Evolutionary conservation across 805 yeast genomes (phyloP).

Genomic region (Schwanniomyces vanrijiae): DNA sequence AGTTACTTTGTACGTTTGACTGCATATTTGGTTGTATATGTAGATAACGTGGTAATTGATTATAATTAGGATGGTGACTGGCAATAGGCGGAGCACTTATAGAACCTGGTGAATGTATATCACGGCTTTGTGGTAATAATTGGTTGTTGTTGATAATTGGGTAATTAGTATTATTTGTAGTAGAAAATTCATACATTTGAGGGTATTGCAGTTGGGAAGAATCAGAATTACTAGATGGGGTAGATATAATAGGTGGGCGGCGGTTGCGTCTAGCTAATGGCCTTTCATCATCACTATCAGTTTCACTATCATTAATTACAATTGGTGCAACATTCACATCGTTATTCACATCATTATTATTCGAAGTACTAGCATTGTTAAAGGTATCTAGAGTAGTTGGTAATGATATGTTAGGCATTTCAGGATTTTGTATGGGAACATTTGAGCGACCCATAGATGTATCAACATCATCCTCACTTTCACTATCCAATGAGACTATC

Average conservation of each 20-base stretch:
- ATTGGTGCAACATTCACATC: not conserved
- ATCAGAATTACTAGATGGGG: not conserved
- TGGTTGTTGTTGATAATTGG: too few relatives aligned
- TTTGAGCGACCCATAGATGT: not conserved
- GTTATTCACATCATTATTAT: not conserved
- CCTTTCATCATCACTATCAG: constrained; percentile 1
- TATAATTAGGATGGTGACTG: not conserved
- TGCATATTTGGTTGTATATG: not conserved
- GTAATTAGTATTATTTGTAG: not conserved
- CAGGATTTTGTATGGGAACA: not conserved
- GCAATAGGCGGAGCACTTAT: not conserved
- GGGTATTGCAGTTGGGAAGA: not conserved
- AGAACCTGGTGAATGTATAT: not conserved
- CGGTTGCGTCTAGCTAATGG: not conserved
- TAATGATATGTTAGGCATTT: not conserved
- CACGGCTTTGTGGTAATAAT: not conserved
- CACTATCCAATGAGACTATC: constrained; percentile 52
- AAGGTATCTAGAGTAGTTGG: not conserved
- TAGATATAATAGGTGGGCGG: constrained; percentile 1
- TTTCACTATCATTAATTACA: constrained; percentile 1
- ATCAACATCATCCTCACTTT: constrained; percentile 39
- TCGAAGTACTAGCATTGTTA: not conserved
- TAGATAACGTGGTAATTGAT: not conserved
- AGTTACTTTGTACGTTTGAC: not conserved
- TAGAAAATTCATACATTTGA: not conserved